A percentile compares a stretch with the other conserved stretches of the same genome.
phyloP scores from a whole-genome alignment of 177 flowering plant species.

The Vitis hybrid region DNA sequence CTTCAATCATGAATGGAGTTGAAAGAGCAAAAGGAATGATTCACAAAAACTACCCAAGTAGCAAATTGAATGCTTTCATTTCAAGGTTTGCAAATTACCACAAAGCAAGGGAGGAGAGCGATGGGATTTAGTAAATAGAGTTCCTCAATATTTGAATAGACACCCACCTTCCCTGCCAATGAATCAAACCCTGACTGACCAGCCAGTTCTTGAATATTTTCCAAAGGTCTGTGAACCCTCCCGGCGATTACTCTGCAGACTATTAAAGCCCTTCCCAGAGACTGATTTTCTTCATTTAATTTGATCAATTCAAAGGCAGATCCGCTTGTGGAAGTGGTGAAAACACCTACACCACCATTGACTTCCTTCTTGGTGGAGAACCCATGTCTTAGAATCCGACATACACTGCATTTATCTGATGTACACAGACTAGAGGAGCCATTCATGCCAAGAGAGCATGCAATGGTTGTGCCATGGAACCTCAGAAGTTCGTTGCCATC shows the following conservation, averaged over 20 bases:
- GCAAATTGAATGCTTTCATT: background rate
- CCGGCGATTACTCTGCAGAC: slow-evolving; percentile 97
- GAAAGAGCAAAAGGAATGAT: too few relatives aligned
- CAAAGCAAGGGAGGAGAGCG: slow-evolving; percentile 81
- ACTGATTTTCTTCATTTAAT: slow-evolving; percentile 28
- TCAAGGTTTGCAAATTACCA: slow-evolving; percentile 45
- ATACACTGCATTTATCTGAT: slow-evolving; percentile 66
- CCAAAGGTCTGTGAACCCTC: slow-evolving; percentile 83
- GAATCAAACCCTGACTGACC: slow-evolving; percentile 87
- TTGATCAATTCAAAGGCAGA: slow-evolving; percentile 74
- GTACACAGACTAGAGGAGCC: slow-evolving; percentile 69
- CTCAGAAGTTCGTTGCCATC: slow-evolving; percentile 94
- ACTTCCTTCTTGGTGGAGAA: slow-evolving; percentile 64
- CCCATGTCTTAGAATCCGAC: slow-evolving; percentile 75
- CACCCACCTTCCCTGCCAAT: slow-evolving; percentile 75
- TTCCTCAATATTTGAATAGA: slow-evolving; percentile 56
- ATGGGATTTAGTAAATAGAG: slow-evolving; percentile 52
- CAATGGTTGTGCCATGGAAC: slow-evolving; percentile 74
- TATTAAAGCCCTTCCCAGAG: slow-evolving; percentile 59
- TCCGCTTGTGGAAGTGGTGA: slow-evolving; percentile 82
- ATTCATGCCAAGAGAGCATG: slow-evolving; percentile 73
- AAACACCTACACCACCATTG: slow-evolving; percentile 66
- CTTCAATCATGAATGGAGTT: too few relatives aligned
- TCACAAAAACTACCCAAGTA: too few relatives aligned
- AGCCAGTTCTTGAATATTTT: slow-evolving; percentile 63